A percentile compares a stretch with the other conserved stretches of the same genome.
Conservation (phyloP, 192 early-diverging fungal species). For the Linnemannia elongata region DNA sequence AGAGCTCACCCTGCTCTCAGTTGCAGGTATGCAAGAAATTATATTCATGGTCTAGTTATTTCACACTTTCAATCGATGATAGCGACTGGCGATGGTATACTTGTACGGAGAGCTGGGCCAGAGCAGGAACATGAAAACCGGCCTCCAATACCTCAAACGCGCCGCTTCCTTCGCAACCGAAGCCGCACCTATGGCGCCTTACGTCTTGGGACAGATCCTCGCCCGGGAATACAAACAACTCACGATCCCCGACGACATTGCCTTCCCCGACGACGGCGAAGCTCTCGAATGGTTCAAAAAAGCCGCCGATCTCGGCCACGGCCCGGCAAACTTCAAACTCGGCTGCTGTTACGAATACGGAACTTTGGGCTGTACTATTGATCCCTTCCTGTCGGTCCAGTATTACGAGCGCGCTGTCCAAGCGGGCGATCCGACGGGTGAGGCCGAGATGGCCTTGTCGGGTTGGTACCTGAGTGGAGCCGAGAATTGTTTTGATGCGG, state of each 20-base stretch:
- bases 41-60: background rate
- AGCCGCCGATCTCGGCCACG: slow-evolving; percentile 80
- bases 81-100: slow-evolving; percentile 84
- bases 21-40: background rate
- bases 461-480: slow-evolving; percentile 91
- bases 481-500: slow-evolving; percentile 70
- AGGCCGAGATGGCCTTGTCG: slow-evolving; percentile 90
- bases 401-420: slow-evolving; percentile 85
- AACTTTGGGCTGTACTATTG: slow-evolving; percentile 72
- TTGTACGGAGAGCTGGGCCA: slow-evolving; percentile 82
- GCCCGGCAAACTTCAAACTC: slow-evolving; percentile 83
- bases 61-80: slow-evolving; percentile 11
- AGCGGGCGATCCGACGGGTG: slow-evolving; percentile 66
- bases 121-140: slow-evolving; percentile 78
- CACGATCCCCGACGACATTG: slow-evolving; percentile 66
- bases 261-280: slow-evolving; percentile 81
- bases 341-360: slow-evolving; percentile 87
- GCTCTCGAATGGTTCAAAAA: slow-evolving; percentile 79
- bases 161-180: slow-evolving; percentile 78
- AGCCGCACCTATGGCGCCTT: slow-evolving; percentile 78
- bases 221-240: slow-evolving; percentile 74
- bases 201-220: slow-evolving; percentile 84
- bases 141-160: slow-evolving; percentile 85
- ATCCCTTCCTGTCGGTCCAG: slow-evolving; percentile 74
- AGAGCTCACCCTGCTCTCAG: background rate